phyloP scores from a whole-genome alignment of 1,284 basidiomycete species.

The Microbotryum saponariae region DNA sequence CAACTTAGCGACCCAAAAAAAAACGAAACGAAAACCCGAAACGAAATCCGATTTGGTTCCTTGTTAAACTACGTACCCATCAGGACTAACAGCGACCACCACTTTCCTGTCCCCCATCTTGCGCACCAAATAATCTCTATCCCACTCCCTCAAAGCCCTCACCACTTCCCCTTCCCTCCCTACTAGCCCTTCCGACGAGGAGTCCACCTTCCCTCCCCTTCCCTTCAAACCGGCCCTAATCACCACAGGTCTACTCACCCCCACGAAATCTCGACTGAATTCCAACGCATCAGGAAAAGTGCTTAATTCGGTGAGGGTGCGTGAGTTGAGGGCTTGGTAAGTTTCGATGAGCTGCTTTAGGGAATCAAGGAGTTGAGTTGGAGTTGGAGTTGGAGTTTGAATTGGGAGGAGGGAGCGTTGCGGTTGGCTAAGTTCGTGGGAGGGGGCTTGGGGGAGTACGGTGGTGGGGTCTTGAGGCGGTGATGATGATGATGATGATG shows the following conservation, averaged over 20 bases:
- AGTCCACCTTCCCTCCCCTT: slow-evolving; percentile 42
- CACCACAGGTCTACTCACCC: slow-evolving; percentile 67
- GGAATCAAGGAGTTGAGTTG: neutral
- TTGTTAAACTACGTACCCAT: slow-evolving; percentile 52
- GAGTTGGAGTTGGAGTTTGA: neutral
- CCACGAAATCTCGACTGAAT: slow-evolving; percentile 58
- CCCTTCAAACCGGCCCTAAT: slow-evolving; percentile 36
- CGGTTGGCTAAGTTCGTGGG: too few relatives aligned
- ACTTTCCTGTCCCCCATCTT: slow-evolving; percentile 53
- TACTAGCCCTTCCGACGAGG: neutral
- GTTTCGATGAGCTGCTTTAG: slow-evolving; percentile 8
- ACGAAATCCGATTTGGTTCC: neutral
- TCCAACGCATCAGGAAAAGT: slow-evolving; percentile 59
- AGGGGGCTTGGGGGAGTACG: too few relatives aligned
- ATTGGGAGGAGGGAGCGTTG: too few relatives aligned
- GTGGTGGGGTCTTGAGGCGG: too few relatives aligned
- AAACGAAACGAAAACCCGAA: too few relatives aligned
- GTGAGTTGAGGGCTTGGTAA: slow-evolving; percentile 57
- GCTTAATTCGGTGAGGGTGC: slow-evolving; percentile 51
- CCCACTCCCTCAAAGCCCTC: slow-evolving; percentile 48
- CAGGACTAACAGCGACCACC: slow-evolving; percentile 71
- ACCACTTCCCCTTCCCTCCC: slow-evolving; percentile 25
- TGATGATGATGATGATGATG: too few relatives aligned
- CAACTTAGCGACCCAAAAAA: too few relatives aligned
- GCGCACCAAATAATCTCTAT: slow-evolving; percentile 54